Base-by-base conservation (phyloP, 2,329 filamentous ascomycete species). In the Ilyonectria mors-panacis region DNA sequence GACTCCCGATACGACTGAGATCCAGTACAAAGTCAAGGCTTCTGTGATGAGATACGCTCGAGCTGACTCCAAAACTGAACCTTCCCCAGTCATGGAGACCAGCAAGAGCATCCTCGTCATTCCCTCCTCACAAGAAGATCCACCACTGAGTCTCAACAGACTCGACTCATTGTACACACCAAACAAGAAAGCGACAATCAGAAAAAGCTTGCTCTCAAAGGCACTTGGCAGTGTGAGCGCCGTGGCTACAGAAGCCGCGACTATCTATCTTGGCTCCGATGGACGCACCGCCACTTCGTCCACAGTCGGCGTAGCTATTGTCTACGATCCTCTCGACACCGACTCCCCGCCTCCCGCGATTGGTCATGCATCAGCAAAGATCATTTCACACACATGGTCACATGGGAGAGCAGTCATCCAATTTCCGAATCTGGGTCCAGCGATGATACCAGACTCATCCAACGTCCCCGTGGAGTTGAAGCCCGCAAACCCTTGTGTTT, bases 11-110 rank as follows among this genome's bases (percentile, higher is more conserved):
- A 71, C 71, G 70, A 67, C 70, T 1, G 61, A 65, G 23, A 54
- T 75, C 13, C 65, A 45, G n/a, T 74, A 74, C 19, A 68, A 66
- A 17, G 19, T 74, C 53, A 68, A 59, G 21, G 72, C 69, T 2
- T 60, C 65, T 8, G 58, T 74, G 8, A 19, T 28, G 19, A 50
- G 26, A 17, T 6, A 55, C 21, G 9, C 10, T 10, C 28, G n/a
- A 19, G 19, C 30, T 12, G 30, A 13, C 5, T 53, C 30, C 3
- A 15, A 13, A 5, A 15, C 50, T 21, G n/a, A 35, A 21, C 10
- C 50, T 3, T 42, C 39, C 17, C 39, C 39, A 6, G 50, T 53
- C 6, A 53, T 53, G 50, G 50, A 37, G 30, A 33, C 50, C 12
- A 30, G 33, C 28, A 53, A 53, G 30, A 35, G n/a, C 1, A 53